Percentiles rank a stretch among this genome's conserved stretches.
phyloP scores from a whole-genome alignment of 805 yeast species.

The Kuraishia ogatae region DNA sequence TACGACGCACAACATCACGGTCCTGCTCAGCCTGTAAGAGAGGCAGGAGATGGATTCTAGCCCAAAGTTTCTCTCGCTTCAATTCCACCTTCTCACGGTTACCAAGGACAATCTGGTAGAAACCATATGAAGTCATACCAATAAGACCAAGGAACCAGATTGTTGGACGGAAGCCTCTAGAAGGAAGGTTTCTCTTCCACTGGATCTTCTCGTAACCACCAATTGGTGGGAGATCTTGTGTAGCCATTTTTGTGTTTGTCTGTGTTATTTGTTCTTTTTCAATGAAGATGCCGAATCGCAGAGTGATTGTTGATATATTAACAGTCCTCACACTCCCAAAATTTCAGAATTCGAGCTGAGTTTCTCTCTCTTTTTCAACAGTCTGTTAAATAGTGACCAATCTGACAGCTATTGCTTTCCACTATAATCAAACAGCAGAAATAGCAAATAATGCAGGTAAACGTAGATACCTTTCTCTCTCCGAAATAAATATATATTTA shows the following conservation, averaged over 20 bases:
- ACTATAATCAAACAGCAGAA: neutral
- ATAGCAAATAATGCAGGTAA: neutral
- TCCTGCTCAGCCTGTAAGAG: constrained; percentile 76
- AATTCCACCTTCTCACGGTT: constrained; percentile 72
- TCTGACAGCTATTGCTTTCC: neutral
- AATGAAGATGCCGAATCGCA: neutral
- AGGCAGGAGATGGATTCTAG: constrained; percentile 66
- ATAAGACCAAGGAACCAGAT: constrained; percentile 59
- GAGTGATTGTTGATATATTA: neutral
- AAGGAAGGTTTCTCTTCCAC: constrained; percentile 82
- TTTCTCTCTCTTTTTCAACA: neutral
- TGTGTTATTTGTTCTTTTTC: neutral
- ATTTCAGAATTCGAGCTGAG: neutral
- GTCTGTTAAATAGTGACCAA: too few species aligned
- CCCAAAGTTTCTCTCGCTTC: constrained; percentile 68
- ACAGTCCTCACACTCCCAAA: neutral
- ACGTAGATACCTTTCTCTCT: neutral
- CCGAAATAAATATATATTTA: neutral
- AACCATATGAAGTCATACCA: constrained; percentile 63
- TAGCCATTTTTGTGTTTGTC: constrained; percentile 1
- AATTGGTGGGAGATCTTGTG: constrained; percentile 79
- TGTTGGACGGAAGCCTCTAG: constrained; percentile 77
- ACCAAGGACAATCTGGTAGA: constrained; percentile 55
- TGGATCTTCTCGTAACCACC: constrained; percentile 83
- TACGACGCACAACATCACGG: constrained; percentile 67